A percentile compares a stretch with the other conserved stretches of the same genome.
Evolutionary conservation across 1,284 basidiomycete genomes (phyloP).

Genomic region (Ustilago bromivora): DNA sequence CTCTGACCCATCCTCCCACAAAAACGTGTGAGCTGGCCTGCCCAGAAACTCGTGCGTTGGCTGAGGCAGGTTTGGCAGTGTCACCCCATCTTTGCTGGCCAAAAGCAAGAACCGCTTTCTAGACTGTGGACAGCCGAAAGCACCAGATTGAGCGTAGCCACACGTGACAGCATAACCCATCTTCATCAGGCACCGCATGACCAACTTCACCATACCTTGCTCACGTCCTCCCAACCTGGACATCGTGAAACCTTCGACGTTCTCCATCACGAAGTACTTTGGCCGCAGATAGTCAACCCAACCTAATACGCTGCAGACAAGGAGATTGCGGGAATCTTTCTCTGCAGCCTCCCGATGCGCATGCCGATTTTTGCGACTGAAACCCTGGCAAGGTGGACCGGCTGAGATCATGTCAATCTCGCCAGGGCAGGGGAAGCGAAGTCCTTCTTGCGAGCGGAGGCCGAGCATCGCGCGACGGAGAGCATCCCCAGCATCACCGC

Average conservation of each 20-base stretch:
- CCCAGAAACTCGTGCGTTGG: constrained; percentile 35
- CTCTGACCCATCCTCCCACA: constrained; percentile 23
- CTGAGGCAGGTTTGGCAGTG: constrained; percentile 26
- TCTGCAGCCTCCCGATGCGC: constrained; percentile 21
- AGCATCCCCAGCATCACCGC: constrained; percentile 31
- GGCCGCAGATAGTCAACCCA: constrained; percentile 41
- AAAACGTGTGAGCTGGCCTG: background rate
- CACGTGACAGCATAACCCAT: constrained; percentile 30
- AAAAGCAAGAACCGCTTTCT: constrained; percentile 28
- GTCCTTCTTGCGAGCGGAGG: background rate
- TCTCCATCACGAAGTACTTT: constrained; percentile 36
- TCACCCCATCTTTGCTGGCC: constrained; percentile 12
- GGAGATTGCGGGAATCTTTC: constrained; percentile 31
- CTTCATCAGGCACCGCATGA: constrained; percentile 16
- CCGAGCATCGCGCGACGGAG: constrained; percentile 13
- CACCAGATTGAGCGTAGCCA: constrained; percentile 31
- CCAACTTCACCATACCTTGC: constrained; percentile 31
- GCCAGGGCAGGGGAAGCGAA: constrained; percentile 16
- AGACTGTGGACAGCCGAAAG: constrained; percentile 37
- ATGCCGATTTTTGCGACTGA: constrained; percentile 27
- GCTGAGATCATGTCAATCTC: constrained; percentile 35
- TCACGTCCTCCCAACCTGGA: constrained; percentile 25
- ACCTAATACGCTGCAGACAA: constrained; percentile 30
- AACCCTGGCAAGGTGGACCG: constrained; percentile 46
- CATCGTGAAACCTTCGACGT: constrained; percentile 32